Evolutionary conservation across 2,329 filamentous ascomycete species (phyloP), one percentile per base, ranked within the genome.

Genomic region (Falciphora oryzae): DNA sequence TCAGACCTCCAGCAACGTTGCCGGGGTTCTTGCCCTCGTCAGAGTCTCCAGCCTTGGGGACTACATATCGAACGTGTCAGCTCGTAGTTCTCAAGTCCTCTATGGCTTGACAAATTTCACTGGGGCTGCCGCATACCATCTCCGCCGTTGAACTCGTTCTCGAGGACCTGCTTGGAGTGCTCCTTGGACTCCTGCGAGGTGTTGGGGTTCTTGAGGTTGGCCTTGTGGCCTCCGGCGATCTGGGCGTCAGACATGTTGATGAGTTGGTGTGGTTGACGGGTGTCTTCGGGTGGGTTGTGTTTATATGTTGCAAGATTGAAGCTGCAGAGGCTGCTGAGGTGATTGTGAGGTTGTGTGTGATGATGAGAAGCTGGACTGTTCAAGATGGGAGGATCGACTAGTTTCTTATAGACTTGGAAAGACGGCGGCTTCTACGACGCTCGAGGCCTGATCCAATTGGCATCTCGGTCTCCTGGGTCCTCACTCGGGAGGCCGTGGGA

Each of bases 151-250:
- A 80, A 80, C 68, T 83, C 76, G 38, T 82, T 77, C 32, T 85
- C 77, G 63, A 86, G 80, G 11, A 85, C 75, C 56, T 81, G 72
- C 66, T 77, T 78, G 65, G 83, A 85, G 75, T 84, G 78, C 71
- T 85, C 71, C 78, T 85, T 86, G 65, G 83, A 75, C 72, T 84
- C 81, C 62, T 83, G 71, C 0, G 82, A 85, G 64, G 78, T 80
- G 73, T 84, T 83, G 68, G 83, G 81, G 76, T 85, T 85, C 73
- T 80, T 81, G 66, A 85, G 69, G 71, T 79, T 83, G 65, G 83
- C 83, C 79, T 87, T 86, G 79, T 86, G 83, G 73, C 83, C 83
- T 66, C 81, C 82, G 68, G 81, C 79, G 67, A 84, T 70, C 67
- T 85, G 81, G 74, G 79, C 77, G 68, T 81, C 77, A 67, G 80